Conservation (phyloP, 2,329 filamentous ascomycete genomes). For the Aspergillus costaricaensis region DNA sequence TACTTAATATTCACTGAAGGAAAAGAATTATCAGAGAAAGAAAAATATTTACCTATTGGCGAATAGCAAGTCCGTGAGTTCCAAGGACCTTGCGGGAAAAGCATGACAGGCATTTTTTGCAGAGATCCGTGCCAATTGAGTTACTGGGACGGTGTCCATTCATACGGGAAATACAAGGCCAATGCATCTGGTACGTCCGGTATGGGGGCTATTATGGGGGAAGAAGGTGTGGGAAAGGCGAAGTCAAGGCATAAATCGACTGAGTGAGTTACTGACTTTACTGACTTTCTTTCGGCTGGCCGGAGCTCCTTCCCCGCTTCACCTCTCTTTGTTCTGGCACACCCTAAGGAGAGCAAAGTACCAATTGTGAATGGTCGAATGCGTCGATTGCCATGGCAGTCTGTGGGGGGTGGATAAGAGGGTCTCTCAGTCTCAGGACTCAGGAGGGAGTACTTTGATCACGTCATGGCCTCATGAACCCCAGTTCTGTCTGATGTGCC, state of each 20-base stretch:
- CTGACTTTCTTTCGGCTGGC: slow-evolving; percentile 11
- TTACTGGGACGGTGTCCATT: not conserved
- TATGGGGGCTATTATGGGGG: not conserved
- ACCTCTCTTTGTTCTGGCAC: slow-evolving; percentile 15
- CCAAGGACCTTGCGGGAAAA: slow-evolving; percentile 14
- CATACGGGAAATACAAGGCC: slow-evolving; percentile 6
- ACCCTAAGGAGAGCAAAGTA: slow-evolving; percentile 6
- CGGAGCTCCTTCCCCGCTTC: slow-evolving; percentile 11
- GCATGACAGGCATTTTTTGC: slow-evolving; percentile 19
- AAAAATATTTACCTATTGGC: not conserved
- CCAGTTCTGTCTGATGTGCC: not conserved
- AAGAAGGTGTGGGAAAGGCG: not conserved
- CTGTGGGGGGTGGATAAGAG: not conserved
- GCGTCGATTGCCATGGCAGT: not conserved
- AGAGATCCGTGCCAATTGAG: slow-evolving; percentile 20
- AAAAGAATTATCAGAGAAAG: no score
- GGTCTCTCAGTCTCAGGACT: no score
- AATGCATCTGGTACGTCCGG: not conserved
- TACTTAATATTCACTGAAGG: not conserved
- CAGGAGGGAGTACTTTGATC: not conserved
- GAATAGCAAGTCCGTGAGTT: slow-evolving; percentile 14
- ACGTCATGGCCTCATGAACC: not conserved
- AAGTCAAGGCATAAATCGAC: not conserved
- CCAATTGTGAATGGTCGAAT: not conserved
- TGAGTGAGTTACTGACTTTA: not conserved